Conservation (phyloP, 2,329 filamentous ascomycete species). For the Paecilomyces niveus region DNA sequence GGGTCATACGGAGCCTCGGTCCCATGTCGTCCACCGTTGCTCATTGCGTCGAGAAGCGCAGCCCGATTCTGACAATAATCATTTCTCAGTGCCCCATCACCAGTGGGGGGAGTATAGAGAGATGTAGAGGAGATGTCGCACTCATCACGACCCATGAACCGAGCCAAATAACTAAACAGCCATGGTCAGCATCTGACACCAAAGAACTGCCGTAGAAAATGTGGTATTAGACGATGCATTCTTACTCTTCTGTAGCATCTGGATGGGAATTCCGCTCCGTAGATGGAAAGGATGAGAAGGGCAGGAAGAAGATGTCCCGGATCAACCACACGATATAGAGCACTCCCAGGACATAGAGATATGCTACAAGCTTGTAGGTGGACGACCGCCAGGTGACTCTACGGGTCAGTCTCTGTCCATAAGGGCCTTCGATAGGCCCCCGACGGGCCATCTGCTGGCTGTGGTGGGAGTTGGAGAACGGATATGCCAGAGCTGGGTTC, state of each 20-base stretch:
- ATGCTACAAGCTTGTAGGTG: slow-evolving; percentile 35
- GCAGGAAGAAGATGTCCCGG: slow-evolving; percentile 31
- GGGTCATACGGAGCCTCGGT: slow-evolving; percentile 34
- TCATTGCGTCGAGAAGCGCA: slow-evolving; percentile 33
- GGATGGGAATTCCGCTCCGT: background rate
- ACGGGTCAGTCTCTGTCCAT: slow-evolving; percentile 31
- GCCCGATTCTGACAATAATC: slow-evolving; percentile 27
- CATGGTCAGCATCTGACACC: background rate
- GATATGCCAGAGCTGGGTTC: slow-evolving; percentile 29
- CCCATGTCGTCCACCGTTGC: slow-evolving; percentile 34
- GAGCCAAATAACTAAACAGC: slow-evolving; percentile 22
- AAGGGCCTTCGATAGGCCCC: slow-evolving; percentile 34
- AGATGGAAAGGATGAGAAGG: slow-evolving; percentile 18
- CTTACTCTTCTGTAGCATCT: slow-evolving; percentile 15
- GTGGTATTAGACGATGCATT: slow-evolving; percentile 1
- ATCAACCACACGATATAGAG: slow-evolving; percentile 36
- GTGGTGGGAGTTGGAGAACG: slow-evolving; percentile 20
- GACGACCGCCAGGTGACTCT: slow-evolving; percentile 37
- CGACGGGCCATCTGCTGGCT: slow-evolving; percentile 19
- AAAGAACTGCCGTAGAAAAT: background rate
- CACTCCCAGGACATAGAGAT: slow-evolving; percentile 32
- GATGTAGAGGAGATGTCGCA: slow-evolving; percentile 29
- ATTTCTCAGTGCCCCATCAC: slow-evolving; percentile 8
- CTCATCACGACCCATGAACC: slow-evolving; percentile 29
- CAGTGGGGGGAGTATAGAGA: slow-evolving; percentile 24